Conservation (phyloP, 257 asterid species). For the Craterostigma plantagineum region DNA sequence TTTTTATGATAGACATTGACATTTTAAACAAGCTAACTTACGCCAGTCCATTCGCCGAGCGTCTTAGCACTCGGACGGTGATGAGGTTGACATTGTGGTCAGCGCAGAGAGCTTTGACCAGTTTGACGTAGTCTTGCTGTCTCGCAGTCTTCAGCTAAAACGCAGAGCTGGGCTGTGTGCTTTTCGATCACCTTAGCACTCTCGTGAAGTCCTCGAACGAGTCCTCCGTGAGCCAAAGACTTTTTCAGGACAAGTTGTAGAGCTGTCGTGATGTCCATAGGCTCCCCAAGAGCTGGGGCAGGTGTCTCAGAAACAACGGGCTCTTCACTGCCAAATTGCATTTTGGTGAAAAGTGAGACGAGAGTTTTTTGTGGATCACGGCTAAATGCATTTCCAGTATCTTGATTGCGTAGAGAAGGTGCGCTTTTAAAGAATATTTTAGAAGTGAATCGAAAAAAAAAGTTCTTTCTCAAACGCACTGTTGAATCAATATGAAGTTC, state of each 20-base stretch:
- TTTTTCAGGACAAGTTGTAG: slow-evolving; percentile 32
- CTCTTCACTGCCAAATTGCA: slow-evolving; percentile 17
- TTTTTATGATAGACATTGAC: no score
- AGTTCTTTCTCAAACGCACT: no score
- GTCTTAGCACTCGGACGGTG: slow-evolving; percentile 30
- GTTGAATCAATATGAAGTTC: no score
- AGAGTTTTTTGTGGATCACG: no score
- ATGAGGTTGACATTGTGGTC: slow-evolving; percentile 33
- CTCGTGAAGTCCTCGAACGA: slow-evolving; percentile 29
- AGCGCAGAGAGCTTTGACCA: slow-evolving; percentile 28
- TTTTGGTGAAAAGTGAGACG: no score
- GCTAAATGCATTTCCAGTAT: no score
- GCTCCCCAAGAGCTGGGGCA: slow-evolving; percentile 42
- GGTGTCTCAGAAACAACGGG: slow-evolving; percentile 16
- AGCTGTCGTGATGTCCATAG: slow-evolving; percentile 52
- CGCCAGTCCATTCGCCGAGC: slow-evolving; percentile 47
- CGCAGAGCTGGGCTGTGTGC: slow-evolving; percentile 37
- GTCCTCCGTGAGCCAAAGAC: slow-evolving; percentile 34
- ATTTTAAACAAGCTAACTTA: slow-evolving; percentile 9
- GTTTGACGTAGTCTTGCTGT: slow-evolving; percentile 20
- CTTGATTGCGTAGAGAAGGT: no score
- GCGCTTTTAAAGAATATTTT: no score
- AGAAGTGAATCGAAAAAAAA: no score
- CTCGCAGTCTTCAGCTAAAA: slow-evolving; percentile 36
- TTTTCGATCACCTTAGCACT: slow-evolving; percentile 29